phyloP scores from a whole-genome alignment of 176 grass and related monocot genomes.

The Stipa capillata region DNA sequence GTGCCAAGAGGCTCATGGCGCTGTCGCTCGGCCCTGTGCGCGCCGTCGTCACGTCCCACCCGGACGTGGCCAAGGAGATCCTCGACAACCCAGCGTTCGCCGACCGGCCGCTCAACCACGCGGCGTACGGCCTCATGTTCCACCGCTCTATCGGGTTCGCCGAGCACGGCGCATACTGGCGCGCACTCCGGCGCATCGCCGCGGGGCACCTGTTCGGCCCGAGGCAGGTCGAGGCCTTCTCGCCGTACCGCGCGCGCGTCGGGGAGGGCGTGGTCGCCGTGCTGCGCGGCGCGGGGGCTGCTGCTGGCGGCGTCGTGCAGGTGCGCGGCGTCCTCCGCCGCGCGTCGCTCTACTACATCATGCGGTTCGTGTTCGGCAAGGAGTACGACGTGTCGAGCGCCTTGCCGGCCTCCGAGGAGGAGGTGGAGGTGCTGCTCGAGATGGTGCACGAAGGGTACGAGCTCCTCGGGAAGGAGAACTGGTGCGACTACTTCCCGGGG shows the following conservation, averaged over 20 bases:
- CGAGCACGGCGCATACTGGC: slow-evolving; percentile 70
- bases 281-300: background rate
- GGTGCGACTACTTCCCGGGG: slow-evolving; percentile 76
- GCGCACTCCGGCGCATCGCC: slow-evolving; percentile 48
- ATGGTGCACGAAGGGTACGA: slow-evolving; percentile 87
- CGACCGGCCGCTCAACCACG: slow-evolving; percentile 57
- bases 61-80: slow-evolving; percentile 74
- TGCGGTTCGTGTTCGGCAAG: slow-evolving; percentile 83
- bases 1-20: slow-evolving; percentile 70
- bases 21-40: slow-evolving; percentile 68
- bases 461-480: slow-evolving; percentile 69
- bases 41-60: slow-evolving; percentile 62
- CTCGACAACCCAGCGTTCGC: slow-evolving; percentile 71
- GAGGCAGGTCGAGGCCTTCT: slow-evolving; percentile 53
- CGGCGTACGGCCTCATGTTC: slow-evolving; percentile 91
- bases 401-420: slow-evolving; percentile 1
- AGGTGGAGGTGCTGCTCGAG: slow-evolving; percentile 47
- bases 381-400: slow-evolving; percentile 37
- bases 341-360: slow-evolving; percentile 75
- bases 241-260: slow-evolving; percentile 48
- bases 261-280: slow-evolving; percentile 28
- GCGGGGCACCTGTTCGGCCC: slow-evolving; percentile 64
- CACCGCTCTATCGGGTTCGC: slow-evolving; percentile 88
- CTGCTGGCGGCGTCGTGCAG: slow-evolving; percentile 15
- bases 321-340: slow-evolving; percentile 55